Base-by-base conservation (phyloP, 345 rosid genomes). In the Litchi chinensis region DNA sequence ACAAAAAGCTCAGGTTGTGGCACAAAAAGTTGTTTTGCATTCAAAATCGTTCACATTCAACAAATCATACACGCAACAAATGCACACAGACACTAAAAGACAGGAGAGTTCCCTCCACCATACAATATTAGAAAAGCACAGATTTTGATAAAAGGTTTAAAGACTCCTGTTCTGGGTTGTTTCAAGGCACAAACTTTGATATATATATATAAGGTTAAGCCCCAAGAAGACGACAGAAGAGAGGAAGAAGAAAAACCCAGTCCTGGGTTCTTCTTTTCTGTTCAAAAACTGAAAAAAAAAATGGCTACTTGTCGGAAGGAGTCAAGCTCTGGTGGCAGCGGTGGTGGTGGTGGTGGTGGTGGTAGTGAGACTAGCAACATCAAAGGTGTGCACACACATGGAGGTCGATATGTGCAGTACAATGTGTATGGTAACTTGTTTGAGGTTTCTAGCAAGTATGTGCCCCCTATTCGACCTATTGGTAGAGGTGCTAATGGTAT, bases 401-500 rank as follows among this genome's bases (percentile, higher is more conserved):
- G 94, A 26, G 96, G 96, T 21, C 85, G 86, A 62, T 92, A 92
- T 71, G 85, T 88, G 6, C 93, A 89, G 83, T 92, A 92, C 82
- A 90, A 92, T 75, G 91, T 92, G 59, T 86, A 87, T 62, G 95
- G 95, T 22, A 92, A 85, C 85, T 80, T 89, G 77, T 92, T 92
- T 68, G 95, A 90, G 86, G 93, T 92, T 21, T 85, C 92, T 57
- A 81, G 87, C 73, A 90, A 90, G 90, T 92, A 92, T 74, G 87
- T 87, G 11, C 96, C 94, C 41, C 96, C 96, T 26, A 86, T 92
- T 75, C 91, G 94, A 44, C 94, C 94, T 44, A 84, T 92, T 68
- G 96, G 94, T 22, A 70, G 96, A 70, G 96, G 96, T 19, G 91
- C 96, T 76, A 85, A 79, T 77, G 96, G 96, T 64, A 87, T 90